Evolutionary conservation across 331 rosid species (phyloP).

Genomic region (Arachis monticola): DNA sequence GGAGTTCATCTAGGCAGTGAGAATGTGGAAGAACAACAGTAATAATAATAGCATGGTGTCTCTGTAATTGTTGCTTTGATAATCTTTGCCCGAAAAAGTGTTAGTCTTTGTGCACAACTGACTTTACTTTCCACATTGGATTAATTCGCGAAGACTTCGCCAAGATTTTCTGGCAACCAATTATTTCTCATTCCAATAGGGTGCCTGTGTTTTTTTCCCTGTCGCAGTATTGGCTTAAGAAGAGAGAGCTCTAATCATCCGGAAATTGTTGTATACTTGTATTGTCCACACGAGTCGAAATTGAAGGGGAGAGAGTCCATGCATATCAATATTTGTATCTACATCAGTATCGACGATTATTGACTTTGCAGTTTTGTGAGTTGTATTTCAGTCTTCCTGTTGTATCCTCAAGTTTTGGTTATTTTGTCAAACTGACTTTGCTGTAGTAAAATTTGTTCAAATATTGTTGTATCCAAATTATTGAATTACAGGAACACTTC

Average conservation of each 20-base stretch:
- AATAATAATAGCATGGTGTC: slow-evolving; percentile 21
- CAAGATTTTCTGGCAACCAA: slow-evolving; percentile 49
- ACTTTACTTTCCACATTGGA: slow-evolving; percentile 60
- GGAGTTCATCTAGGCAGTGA: slow-evolving; percentile 59
- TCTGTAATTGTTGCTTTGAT: slow-evolving; percentile 32
- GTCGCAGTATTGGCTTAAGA: slow-evolving; percentile 27
- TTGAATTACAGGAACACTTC: background rate
- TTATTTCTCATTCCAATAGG: slow-evolving; percentile 48
- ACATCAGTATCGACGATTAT: slow-evolving; percentile 41
- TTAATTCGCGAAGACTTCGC: slow-evolving; percentile 47
- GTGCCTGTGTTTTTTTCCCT: slow-evolving; percentile 26
- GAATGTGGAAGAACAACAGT: slow-evolving; percentile 58
- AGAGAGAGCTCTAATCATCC: slow-evolving; percentile 49
- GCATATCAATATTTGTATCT: slow-evolving; percentile 59
- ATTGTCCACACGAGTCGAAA: slow-evolving; percentile 48
- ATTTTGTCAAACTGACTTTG: slow-evolving; percentile 25
- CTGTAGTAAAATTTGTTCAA: slow-evolving; percentile 32
- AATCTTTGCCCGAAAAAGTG: slow-evolving; percentile 48
- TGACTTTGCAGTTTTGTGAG: slow-evolving; percentile 47
- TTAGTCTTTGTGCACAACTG: slow-evolving; percentile 56
- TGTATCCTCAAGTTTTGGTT: slow-evolving; percentile 37
- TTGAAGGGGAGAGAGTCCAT: slow-evolving; percentile 50
- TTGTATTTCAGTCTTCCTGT: slow-evolving; percentile 40
- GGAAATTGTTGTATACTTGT: slow-evolving; percentile 58
- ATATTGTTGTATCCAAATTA: slow-evolving; percentile 25